Percentiles rank a stretch among this genome's conserved stretches.
Conservation (phyloP, 2,329 filamentous ascomycete genomes). For the Colletotrichum australisinense region DNA sequence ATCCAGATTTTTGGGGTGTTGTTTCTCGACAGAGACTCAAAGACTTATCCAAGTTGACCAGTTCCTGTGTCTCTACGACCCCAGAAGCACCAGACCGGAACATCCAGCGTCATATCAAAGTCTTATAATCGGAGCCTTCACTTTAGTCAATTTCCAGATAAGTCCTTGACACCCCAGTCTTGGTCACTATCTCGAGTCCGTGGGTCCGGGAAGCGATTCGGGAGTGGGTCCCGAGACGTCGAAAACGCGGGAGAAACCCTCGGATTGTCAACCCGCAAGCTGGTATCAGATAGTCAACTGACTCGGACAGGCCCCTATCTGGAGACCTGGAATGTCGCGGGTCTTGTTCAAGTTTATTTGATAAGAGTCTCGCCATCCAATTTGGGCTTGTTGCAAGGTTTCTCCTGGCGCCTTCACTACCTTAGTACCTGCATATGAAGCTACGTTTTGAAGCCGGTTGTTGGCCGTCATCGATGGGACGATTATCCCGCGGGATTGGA, state of each 20-base stretch:
- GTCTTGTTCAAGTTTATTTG: no score
- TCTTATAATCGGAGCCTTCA: no score
- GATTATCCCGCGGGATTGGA: neutral
- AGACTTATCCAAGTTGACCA: neutral
- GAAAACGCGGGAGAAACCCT: constrained; percentile 13
- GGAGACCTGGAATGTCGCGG: neutral
- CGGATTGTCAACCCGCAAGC: neutral
- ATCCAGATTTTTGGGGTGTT: neutral
- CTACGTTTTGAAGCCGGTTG: no score
- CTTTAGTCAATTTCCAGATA: neutral
- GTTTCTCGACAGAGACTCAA: neutral
- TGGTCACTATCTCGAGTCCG: constrained; percentile 6
- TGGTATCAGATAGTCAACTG: neutral
- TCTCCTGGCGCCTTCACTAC: neutral
- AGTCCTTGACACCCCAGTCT: neutral
- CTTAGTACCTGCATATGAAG: no score
- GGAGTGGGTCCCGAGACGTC: constrained; percentile 12
- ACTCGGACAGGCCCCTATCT: constrained; percentile 17
- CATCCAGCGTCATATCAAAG: neutral
- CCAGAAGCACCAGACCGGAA: neutral
- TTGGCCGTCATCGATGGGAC: no score
- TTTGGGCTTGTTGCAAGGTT: neutral
- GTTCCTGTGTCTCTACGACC: no score
- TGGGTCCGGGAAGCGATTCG: constrained; percentile 18
- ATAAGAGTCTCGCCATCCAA: neutral